Evolutionary conservation across 139 green algal genomes (phyloP), one percentile per base, ranked within the genome.

Genomic region (Penium margaritaceum): DNA sequence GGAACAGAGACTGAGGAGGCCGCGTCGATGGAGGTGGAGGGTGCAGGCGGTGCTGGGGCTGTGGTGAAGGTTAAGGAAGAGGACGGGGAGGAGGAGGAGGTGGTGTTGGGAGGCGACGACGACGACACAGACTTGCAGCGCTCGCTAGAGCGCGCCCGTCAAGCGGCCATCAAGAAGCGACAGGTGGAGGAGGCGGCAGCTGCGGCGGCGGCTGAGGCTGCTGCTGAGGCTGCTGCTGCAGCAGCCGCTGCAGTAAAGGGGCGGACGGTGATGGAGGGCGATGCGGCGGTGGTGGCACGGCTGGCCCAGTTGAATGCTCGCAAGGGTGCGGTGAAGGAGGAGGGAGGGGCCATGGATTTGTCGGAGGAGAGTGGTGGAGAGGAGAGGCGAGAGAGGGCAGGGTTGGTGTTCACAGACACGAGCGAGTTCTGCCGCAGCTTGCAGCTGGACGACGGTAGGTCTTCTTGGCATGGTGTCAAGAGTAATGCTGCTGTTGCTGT

Each of bases 381-480:
- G 30, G 4, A 38, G 67, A 65, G 35, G 35, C 63, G 5, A 55
- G 44, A 6, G 47, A 1, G 1, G 63, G 76, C n/a, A 47, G 83
- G 72, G 29, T 70, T 89, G n/a, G 80, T 85, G 24, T 88, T 96
- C 63, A 96, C 81, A 24, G 84, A 90, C 63, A 87, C 89, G 2
- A 84, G 84, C 2, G 91, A 96, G 85, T 93, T 96, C 83, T 83
- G 88, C 24, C 81, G 89, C 5, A 84, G 80, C 66, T 88, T 95
- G 67, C 32, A 65, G 46, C 41, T 80, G 2, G 72, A 80, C 36
- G 72, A 80, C 15, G 64, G 64, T 76, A n/a, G n/a, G n/a, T n/a
- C n/a, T n/a, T n/a, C n/a, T n/a, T n/a, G n/a, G n/a, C n/a, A n/a
- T n/a, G n/a, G n/a, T n/a, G n/a, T n/a, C n/a, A n/a, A n/a, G n/a